phyloP scores from a whole-genome alignment of 139 green algal species.

The Micractinium conductrix region DNA sequence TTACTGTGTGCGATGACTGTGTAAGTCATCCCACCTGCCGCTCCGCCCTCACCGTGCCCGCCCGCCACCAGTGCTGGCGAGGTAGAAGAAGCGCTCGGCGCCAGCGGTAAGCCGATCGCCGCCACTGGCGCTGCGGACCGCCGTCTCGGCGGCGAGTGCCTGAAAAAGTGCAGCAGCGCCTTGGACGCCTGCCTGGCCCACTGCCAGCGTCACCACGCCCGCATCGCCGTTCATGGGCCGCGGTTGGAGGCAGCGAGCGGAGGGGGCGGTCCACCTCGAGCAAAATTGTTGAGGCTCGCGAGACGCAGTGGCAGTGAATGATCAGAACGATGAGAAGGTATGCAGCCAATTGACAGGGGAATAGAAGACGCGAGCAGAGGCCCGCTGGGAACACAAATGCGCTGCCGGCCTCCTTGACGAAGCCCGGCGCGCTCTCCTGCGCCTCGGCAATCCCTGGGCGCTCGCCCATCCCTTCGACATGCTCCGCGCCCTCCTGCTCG shows the following conservation, averaged over 20 bases:
- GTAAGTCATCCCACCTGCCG: too few species aligned
- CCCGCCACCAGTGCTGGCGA: neutral
- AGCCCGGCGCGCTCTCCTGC: neutral
- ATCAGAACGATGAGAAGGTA: neutral
- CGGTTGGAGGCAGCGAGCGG: too few species aligned
- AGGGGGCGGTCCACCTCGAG: too few species aligned
- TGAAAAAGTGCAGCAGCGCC: conserved; percentile 74
- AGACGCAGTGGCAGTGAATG: neutral
- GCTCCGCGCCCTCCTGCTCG: conserved; percentile 10
- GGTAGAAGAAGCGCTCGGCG: conserved; percentile 1
- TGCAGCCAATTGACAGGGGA: neutral
- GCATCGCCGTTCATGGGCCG: too few species aligned
- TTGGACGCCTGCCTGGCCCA: conserved; percentile 90
- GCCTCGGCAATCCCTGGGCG: neutral
- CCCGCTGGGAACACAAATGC: too few species aligned
- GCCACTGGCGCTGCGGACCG: neutral
- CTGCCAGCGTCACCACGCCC: conserved; percentile 77
- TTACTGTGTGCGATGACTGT: too few species aligned
- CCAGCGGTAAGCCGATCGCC: conserved; percentile 30
- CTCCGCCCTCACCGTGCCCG: too few species aligned
- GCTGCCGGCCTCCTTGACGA: too few species aligned
- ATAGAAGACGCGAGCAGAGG: neutral
- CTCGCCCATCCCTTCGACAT: neutral
- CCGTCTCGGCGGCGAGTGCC: conserved; percentile 61
- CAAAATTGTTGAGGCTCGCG: neutral